Conservation (phyloP, 2,329 filamentous ascomycete genomes). For the Waltergamsia citrina region DNA sequence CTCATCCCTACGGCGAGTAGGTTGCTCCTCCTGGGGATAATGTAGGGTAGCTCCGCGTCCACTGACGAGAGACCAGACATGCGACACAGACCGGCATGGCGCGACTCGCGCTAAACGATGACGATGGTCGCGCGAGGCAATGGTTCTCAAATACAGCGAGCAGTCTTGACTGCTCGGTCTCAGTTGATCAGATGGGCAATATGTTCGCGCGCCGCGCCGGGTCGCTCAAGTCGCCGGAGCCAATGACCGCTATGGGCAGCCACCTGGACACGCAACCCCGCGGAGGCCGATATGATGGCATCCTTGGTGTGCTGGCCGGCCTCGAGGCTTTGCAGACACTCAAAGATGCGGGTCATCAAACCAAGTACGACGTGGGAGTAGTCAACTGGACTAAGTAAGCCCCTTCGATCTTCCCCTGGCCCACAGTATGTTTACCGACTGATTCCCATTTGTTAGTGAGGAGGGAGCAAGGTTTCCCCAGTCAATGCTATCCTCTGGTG, state of each 20-base stretch:
- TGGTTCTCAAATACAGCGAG: slow-evolving; percentile 63
- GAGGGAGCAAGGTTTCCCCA: slow-evolving; percentile 74
- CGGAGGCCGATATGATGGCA: slow-evolving; percentile 67
- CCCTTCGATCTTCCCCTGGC: not conserved
- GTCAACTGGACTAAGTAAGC: slow-evolving; percentile 68
- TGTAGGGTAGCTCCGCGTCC: not conserved
- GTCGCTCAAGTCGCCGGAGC: slow-evolving; percentile 21
- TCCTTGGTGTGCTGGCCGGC: slow-evolving; percentile 63
- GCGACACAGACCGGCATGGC: slow-evolving; percentile 63
- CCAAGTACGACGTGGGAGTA: slow-evolving; percentile 61
- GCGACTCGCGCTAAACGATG: slow-evolving; percentile 60
- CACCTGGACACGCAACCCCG: slow-evolving; percentile 58
- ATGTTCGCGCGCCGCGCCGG: slow-evolving; percentile 67
- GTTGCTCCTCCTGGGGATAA: slow-evolving; percentile 4
- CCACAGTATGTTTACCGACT: slow-evolving; percentile 2
- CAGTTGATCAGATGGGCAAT: slow-evolving; percentile 69
- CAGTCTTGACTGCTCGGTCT: slow-evolving; percentile 55
- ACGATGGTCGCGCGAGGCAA: slow-evolving; percentile 61
- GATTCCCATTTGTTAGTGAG: slow-evolving; percentile 38
- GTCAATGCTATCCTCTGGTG: slow-evolving; percentile 65
- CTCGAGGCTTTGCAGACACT: slow-evolving; percentile 64
- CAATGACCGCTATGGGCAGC: slow-evolving; percentile 59
- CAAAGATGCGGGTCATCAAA: slow-evolving; percentile 57
- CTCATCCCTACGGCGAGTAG: slow-evolving; percentile 14
- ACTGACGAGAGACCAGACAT: slow-evolving; percentile 4